Conservation (phyloP, 2,329 filamentous ascomycete genomes). For the Neopestalotiopsis sp. region DNA sequence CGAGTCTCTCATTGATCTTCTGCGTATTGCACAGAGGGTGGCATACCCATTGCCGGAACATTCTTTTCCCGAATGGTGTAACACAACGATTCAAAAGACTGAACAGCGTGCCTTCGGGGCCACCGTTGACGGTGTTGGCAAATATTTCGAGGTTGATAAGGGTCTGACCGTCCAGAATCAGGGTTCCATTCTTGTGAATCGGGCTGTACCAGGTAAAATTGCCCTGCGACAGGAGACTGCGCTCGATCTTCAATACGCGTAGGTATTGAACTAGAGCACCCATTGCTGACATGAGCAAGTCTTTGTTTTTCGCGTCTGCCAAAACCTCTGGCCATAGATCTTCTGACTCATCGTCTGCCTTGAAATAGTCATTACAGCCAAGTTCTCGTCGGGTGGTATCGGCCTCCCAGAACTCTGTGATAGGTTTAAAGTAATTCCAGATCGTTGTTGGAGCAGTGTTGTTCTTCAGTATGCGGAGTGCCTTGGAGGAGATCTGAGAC, state of each 20-base stretch:
- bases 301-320: conserved; percentile 74
- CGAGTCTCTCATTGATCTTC: conserved; percentile 88
- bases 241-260: conserved; percentile 84
- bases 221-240: conserved; percentile 82
- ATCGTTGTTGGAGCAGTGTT: conserved; percentile 91
- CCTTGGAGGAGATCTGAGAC: conserved; percentile 83
- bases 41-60: conserved; percentile 96
- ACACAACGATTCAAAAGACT: conserved; percentile 90
- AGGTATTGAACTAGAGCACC: conserved; percentile 90
- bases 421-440: conserved; percentile 91
- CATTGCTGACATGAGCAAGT: conserved; percentile 86
- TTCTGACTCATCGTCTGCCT: conserved; percentile 56
- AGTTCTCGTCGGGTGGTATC: conserved; percentile 84
- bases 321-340: conserved; percentile 78
- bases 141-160: conserved; percentile 98
- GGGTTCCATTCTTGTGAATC: conserved; percentile 85
- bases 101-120: conserved; percentile 86
- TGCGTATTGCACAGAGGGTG: conserved; percentile 86
- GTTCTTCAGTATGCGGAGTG: conserved; percentile 91
- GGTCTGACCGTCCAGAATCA: conserved; percentile 94
- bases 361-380: conserved; percentile 79
- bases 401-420: conserved; percentile 88
- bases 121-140: conserved; percentile 87
- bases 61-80: conserved; percentile 94
- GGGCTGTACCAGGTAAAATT: conserved; percentile 94